A percentile compares a stretch with the other conserved stretches of the same genome.
Evolutionary conservation across 441 rosid genomes (phyloP).

Genomic region (Arabidopsis hybrid): DNA sequence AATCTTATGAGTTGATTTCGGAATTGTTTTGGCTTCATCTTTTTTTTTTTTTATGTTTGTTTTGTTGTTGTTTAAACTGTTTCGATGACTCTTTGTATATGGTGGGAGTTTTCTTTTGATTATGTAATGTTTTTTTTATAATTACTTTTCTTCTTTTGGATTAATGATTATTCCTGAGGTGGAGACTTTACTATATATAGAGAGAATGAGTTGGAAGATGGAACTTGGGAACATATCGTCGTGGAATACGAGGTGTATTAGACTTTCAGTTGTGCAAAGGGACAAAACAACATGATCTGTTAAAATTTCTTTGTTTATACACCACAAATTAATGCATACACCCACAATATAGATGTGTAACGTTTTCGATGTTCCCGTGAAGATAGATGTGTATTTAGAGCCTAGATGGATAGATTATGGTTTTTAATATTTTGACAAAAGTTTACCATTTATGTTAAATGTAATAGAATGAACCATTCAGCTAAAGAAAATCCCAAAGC

Average conservation of each 20-base stretch:
- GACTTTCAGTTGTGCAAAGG: conserved; percentile 3
- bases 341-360: background rate
- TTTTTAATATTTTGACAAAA: no score
- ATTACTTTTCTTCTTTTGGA: conserved; percentile 12
- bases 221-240: conserved; percentile 33
- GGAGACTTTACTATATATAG: conserved; percentile 20
- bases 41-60: background rate
- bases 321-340: background rate
- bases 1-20: background rate
- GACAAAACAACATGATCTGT: conserved; percentile 34
- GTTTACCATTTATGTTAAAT: no score
- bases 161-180: conserved; percentile 38
- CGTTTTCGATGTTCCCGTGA: background rate
- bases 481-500: no score
- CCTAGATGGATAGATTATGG: background rate
- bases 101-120: conserved; percentile 22
- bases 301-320: background rate
- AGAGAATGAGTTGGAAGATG: conserved; percentile 40
- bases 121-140: conserved; percentile 27
- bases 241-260: conserved; percentile 37
- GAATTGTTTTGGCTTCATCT: background rate
- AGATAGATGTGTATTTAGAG: background rate
- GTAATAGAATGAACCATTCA: no score
- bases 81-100: conserved; percentile 18
- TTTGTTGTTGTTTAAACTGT: conserved; percentile 7